Evolutionary conservation across 495 filamentous ascomycete genomes (phyloP).

Genomic region (Podospora tetraspora): DNA sequence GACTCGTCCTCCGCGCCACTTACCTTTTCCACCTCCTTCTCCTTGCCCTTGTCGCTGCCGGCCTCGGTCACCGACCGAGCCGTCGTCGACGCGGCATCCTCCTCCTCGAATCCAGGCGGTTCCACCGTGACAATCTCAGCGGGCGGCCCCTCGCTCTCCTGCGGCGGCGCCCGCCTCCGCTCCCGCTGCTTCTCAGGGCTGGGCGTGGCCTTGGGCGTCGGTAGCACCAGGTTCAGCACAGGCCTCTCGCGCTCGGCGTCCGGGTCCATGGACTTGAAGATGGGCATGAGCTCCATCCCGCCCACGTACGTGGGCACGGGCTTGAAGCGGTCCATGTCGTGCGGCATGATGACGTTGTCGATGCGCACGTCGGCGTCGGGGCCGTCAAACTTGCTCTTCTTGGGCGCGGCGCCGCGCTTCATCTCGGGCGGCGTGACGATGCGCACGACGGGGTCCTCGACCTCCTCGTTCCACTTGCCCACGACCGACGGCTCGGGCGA

Average conservation of each 20-base stretch:
- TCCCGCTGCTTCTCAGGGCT: constrained; percentile 33
- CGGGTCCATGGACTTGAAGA: constrained; percentile 42
- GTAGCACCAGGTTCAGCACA: constrained; percentile 47
- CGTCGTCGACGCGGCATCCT: not conserved
- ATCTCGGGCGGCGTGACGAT: constrained; percentile 46
- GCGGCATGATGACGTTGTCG: constrained; percentile 44
- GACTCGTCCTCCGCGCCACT: not conserved
- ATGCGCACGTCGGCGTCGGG: constrained; percentile 53
- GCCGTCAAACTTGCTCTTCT: constrained; percentile 44
- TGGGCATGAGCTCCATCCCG: constrained; percentile 16
- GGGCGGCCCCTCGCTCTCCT: constrained; percentile 10
- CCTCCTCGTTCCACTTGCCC: constrained; percentile 43
- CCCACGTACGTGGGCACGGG: constrained; percentile 1
- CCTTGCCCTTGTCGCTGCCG: not conserved
- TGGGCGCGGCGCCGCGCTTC: constrained; percentile 30
- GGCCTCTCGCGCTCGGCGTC: constrained; percentile 47
- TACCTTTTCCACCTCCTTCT: not conserved
- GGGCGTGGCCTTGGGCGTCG: constrained; percentile 46
- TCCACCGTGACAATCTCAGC: constrained; percentile 9
- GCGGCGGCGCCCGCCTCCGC: constrained; percentile 10
- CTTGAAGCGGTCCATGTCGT: constrained; percentile 29
- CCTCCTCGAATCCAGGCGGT: not conserved
- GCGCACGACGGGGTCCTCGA: constrained; percentile 30
- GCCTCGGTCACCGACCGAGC: not conserved
- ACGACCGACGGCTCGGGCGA: constrained; percentile 44